A percentile compares a stretch with the other conserved stretches of the same genome.
These are phyloP conservation scores for Colletotrichum sojae DNA, from an alignment of 2,329 filamentous ascomycete species.

Conservation along the genomic window DNA sequence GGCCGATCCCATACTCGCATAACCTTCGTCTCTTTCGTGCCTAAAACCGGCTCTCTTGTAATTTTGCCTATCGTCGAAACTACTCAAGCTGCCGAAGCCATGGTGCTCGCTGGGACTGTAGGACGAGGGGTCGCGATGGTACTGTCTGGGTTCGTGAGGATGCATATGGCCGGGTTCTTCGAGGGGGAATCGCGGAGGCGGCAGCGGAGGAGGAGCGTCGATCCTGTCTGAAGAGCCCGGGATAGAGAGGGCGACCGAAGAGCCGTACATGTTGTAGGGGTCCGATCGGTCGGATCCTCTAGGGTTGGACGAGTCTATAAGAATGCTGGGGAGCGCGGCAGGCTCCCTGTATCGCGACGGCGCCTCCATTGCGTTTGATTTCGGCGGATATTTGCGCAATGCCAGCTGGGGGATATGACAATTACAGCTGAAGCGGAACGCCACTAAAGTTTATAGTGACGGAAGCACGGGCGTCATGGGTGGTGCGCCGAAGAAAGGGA, in stretches of 20 bases:
- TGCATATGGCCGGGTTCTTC: slow-evolving; percentile 28
- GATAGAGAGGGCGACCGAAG: slow-evolving; percentile 56
- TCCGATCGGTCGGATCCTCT: slow-evolving; percentile 49
- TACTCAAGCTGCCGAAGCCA: slow-evolving; percentile 57
- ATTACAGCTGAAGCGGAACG: slow-evolving; percentile 33
- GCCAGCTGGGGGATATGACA: slow-evolving; percentile 25
- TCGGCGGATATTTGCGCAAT: slow-evolving; percentile 31
- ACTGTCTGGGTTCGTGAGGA: slow-evolving; percentile 50
- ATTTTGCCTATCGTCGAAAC: slow-evolving; percentile 53
- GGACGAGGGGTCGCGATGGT: slow-evolving; percentile 44
- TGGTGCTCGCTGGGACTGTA: slow-evolving; percentile 40
- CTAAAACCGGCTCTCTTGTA: slow-evolving; percentile 49
- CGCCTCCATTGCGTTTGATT: slow-evolving; percentile 51
- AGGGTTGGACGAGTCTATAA: slow-evolving; percentile 50
- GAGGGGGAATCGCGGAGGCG: slow-evolving; percentile 59
- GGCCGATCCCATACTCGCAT: slow-evolving; percentile 58
- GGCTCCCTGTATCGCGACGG: slow-evolving; percentile 54
- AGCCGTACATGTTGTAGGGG: slow-evolving; percentile 50
- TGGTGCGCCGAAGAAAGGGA: slow-evolving; percentile 18
- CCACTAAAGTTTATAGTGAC: slow-evolving; percentile 38
- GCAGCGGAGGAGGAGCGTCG: slow-evolving; percentile 60
- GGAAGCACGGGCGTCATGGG: slow-evolving; percentile 38
- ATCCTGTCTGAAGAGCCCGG: slow-evolving; percentile 53
- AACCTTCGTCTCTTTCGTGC: slow-evolving; percentile 57
- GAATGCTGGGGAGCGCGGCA: slow-evolving; percentile 50